Base-by-base conservation (phyloP, 208 protist species). In the Strigomonas galati region DNA sequence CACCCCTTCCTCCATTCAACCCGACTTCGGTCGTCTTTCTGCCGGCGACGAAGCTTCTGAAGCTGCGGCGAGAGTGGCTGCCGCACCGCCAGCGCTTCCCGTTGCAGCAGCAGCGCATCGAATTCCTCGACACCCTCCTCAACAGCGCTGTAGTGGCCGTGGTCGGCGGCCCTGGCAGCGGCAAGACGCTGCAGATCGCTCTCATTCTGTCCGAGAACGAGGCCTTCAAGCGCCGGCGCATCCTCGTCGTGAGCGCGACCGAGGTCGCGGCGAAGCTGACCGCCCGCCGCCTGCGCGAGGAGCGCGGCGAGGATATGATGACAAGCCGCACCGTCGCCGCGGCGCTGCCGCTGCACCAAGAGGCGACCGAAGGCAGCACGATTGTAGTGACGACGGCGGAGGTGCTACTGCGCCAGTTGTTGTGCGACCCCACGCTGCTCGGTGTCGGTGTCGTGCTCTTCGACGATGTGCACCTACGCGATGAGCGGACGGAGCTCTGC, bases 171-270 rank as follows among this genome's bases (percentile, higher is more conserved):
- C 61, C 63, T 4, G 86, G 82, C 2, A 85, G 72, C 28, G 91
- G 91, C 12, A 64, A 78, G 14, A 94, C 91, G 0, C 65, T 92
- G 55, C 91, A 96, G 64, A 62, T 91, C 17, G 88, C 91, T 0
- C 77, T 84, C 44, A 75, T 94, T 10, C 77, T 96, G 17, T 76
- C 83, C n/a, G 91, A 94, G 44, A 92, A 84, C n/a, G 91, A 93
- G 30, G 78, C 79, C 46, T 78, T 91, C 59, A 96, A 94, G 72
- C 75, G 75, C 43, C 68, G 80, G 15, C 87, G 91, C 12, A 31
- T 94, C 1, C 71, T 96, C 26, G 60, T 96, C 26, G 81, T 91
- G 19, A 81, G 76, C 37, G 74, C 77, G 1, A 96, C 83, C 24
- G 82, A 49, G 9, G 61, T 78, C n/a, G 72, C 79, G 4, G 91